Evolutionary conservation across 352 stramenopile species (phyloP).

Genomic region (Pythium plurisporium): DNA sequence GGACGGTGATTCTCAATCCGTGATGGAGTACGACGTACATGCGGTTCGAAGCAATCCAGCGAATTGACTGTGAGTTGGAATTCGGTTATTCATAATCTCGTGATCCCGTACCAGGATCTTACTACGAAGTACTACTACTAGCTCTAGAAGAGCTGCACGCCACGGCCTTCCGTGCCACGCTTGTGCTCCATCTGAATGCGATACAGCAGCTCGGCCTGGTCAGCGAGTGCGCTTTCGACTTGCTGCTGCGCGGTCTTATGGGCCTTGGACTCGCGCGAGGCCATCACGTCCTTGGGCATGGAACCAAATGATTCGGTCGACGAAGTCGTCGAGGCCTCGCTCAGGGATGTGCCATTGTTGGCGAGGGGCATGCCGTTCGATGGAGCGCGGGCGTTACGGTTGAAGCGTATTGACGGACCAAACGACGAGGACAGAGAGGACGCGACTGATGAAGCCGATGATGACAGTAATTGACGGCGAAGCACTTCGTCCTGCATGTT

Average conservation of each 20-base stretch:
- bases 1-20: too few species aligned
- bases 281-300: neutral
- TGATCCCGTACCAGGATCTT: too few species aligned
- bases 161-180: neutral
- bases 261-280: neutral
- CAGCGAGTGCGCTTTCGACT: constrained; percentile 49
- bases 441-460: constrained; percentile 11
- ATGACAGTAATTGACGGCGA: constrained; percentile 11
- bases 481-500: constrained; percentile 22
- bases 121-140: constrained; percentile 7
- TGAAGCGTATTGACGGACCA: constrained; percentile 8
- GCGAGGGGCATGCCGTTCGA: constrained; percentile 1
- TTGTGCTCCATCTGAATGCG: constrained; percentile 39
- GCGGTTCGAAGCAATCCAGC: too few species aligned
- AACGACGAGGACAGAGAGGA: constrained; percentile 9
- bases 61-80: too few species aligned
- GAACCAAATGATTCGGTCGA: constrained; percentile 15
- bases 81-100: too few species aligned
- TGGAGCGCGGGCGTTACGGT: neutral
- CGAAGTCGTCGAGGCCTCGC: constrained; percentile 16
- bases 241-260: constrained; percentile 29
- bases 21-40: too few species aligned
- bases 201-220: constrained; percentile 48
- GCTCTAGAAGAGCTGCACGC: constrained; percentile 7
- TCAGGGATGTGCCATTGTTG: constrained; percentile 14